phyloP scores from a whole-genome alignment of 345 rosid genomes.

The Adansonia digitata region DNA sequence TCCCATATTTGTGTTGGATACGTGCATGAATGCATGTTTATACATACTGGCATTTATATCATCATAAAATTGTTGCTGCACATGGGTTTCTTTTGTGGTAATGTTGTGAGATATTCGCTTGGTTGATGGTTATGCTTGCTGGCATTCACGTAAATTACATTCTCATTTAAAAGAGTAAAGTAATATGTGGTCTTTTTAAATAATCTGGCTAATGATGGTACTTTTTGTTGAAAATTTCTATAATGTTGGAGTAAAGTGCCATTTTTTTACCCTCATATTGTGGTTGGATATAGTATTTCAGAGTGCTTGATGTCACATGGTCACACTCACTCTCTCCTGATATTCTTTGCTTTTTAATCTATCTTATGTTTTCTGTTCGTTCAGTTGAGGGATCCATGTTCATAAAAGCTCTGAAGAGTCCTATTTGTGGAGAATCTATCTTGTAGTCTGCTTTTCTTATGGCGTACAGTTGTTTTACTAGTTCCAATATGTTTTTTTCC shows the following conservation, averaged over 20 bases:
- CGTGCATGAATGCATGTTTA: neutral
- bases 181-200: neutral
- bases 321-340: neutral
- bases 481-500: constrained; percentile 1
- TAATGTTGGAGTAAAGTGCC: too few species aligned
- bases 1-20: neutral
- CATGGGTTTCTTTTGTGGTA: neutral
- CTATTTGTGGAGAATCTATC: neutral
- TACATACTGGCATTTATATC: neutral
- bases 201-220: neutral
- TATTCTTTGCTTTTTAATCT: neutral
- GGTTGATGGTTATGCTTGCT: neutral
- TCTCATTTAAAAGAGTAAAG: neutral
- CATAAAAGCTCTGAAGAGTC: neutral
- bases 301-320: neutral
- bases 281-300: neutral
- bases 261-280: neutral
- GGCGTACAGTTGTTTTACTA: neutral
- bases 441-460: neutral
- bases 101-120: neutral
- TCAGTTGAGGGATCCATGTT: neutral
- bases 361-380: neutral
- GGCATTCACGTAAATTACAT: neutral
- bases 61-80: neutral
- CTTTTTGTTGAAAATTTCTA: neutral